These are phyloP conservation scores for Elsinoe australis DNA, from an alignment of 2,329 filamentous ascomycete species.

Conservation along the genomic window DNA sequence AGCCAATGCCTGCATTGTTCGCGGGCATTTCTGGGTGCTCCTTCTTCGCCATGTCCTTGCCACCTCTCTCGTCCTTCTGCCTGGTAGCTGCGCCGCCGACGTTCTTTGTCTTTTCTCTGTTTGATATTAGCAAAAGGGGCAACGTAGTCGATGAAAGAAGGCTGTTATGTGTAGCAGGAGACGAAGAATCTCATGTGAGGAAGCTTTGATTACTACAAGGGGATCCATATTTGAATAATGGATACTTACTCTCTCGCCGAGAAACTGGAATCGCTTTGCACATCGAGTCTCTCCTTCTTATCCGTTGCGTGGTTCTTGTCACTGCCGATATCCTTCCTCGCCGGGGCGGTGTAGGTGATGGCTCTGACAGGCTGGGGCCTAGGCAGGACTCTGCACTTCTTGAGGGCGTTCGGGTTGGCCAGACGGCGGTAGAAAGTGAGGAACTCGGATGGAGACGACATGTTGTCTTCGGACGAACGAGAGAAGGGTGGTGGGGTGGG, in stretches of 20 bases:
- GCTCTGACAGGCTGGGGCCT: constrained; percentile 15
- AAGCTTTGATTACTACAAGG: no score
- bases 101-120: constrained; percentile 29
- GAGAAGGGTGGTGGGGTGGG: constrained; percentile 8
- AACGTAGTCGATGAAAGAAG: neutral
- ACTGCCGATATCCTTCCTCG: constrained; percentile 17
- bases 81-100: constrained; percentile 37
- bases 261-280: constrained; percentile 29
- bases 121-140: no score
- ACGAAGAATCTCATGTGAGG: no score
- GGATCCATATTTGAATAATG: no score
- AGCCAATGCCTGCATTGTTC: constrained; percentile 36
- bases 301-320: constrained; percentile 28
- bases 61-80: constrained; percentile 32
- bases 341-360: constrained; percentile 17
- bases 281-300: constrained; percentile 31
- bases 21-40: constrained; percentile 43
- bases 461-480: constrained; percentile 11
- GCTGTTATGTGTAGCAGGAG: no score
- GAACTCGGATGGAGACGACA: constrained; percentile 34
- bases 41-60: constrained; percentile 37
- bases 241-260: constrained; percentile 31
- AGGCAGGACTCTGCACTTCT: constrained; percentile 15
- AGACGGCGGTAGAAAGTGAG: constrained; percentile 33
- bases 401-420: constrained; percentile 19